phyloP scores from a whole-genome alignment of 257 asterid genomes.

The Mitragyna speciosa region DNA sequence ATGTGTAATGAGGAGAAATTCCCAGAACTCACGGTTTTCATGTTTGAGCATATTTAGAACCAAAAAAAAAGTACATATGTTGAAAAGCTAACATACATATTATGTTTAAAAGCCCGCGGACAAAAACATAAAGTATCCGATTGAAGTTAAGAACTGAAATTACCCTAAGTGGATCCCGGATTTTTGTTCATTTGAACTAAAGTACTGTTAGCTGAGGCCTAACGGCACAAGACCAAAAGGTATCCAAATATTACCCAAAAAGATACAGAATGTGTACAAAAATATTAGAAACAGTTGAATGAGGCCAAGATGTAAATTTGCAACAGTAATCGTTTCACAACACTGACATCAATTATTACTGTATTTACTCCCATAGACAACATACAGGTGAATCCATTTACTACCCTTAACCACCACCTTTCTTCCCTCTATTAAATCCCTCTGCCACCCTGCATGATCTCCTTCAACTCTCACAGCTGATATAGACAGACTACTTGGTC shows the following conservation, averaged over 20 bases:
- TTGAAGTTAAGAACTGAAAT: neutral
- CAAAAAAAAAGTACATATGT: neutral
- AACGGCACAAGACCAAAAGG: neutral
- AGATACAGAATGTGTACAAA: neutral
- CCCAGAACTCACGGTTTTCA: neutral
- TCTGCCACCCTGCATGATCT: conserved; percentile 9
- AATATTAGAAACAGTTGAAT: neutral
- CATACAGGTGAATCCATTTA: conserved; percentile 40
- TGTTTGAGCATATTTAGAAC: neutral
- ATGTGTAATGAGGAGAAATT: no score
- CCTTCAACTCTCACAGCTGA: neutral
- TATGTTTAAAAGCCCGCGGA: neutral
- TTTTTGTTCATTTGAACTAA: neutral
- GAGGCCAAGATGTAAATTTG: neutral
- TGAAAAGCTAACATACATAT: neutral
- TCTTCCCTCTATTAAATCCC: conserved; percentile 7
- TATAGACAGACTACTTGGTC: neutral
- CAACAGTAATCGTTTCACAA: neutral
- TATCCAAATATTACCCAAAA: neutral
- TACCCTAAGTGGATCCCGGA: neutral
- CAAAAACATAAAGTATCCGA: neutral
- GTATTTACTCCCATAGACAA: conserved; percentile 27
- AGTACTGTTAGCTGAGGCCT: neutral
- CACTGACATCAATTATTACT: conserved; percentile 18
- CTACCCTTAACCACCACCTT: conserved; percentile 32